Evolutionary conservation across 495 filamentous ascomycete genomes (phyloP).

Genomic region (Penicillium soppii): DNA sequence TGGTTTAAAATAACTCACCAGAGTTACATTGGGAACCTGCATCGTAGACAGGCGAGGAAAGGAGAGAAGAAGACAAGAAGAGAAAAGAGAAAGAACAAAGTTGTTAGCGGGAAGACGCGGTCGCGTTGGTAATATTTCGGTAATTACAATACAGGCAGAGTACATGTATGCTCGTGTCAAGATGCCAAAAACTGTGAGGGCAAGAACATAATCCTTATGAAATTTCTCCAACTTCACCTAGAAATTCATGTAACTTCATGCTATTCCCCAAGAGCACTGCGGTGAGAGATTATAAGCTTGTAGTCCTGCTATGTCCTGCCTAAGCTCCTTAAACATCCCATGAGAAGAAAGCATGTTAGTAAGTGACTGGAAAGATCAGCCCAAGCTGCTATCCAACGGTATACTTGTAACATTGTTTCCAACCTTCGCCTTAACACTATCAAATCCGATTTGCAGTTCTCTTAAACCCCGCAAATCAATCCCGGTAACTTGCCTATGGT

Average conservation of each 20-base stretch:
- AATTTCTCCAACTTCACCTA: too few species aligned
- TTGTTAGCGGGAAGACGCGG: constrained; percentile 11
- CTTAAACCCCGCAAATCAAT: constrained; percentile 26
- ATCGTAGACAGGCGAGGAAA: constrained; percentile 11
- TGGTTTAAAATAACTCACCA: constrained; percentile 37
- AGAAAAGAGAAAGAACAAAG: not conserved
- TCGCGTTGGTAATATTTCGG: constrained; percentile 11
- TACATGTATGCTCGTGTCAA: not conserved
- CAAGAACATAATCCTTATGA: too few species aligned
- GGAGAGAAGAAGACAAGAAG: too few species aligned
- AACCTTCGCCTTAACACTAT: constrained; percentile 68
- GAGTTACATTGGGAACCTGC: constrained; percentile 47
- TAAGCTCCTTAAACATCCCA: too few species aligned
- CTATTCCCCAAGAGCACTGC: too few species aligned
- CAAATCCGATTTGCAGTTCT: constrained; percentile 29
- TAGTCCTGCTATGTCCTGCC: too few species aligned
- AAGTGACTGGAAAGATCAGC: not conserved
- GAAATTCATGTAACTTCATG: too few species aligned
- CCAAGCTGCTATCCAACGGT: constrained; percentile 27
- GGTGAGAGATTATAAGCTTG: too few species aligned
- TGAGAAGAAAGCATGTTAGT: not conserved
- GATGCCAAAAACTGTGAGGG: too few species aligned
- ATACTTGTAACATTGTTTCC: constrained; percentile 69
- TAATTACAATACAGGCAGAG: not conserved
- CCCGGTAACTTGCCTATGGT: constrained; percentile 29